Base-by-base conservation (phyloP, 2,329 filamentous ascomycete genomes). In the Aureobasidium mangrovei region DNA sequence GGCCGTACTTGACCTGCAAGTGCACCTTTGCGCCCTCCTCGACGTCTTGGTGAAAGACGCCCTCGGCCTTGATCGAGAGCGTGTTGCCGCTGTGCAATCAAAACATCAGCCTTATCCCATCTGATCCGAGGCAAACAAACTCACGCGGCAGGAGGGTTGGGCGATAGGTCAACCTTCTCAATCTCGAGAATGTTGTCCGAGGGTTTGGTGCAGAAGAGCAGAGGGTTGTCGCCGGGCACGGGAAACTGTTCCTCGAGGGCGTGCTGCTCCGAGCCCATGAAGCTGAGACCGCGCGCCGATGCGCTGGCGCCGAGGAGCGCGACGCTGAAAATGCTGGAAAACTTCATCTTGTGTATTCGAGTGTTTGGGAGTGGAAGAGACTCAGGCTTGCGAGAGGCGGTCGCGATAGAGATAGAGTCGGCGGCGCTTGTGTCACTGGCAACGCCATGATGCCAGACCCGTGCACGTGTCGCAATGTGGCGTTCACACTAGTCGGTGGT, bases 121-220 rank as follows among this genome's bases (percentile, higher is more conserved):
- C 4, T 18, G n/a, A 51, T 32, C 26, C 24, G 4, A 51, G 26
- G 3, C n/a, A n/a, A 4, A 7, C 2, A 8, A 27, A 59, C 63
- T 65, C 82, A 97, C 91, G 90, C 77, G 67, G 81, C 67, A 35
- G 93, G 93, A 57, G 91, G 93, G 71, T 96, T 97, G 10, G 93
- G 93, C 35, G 71, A 67, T 55, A 98, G 72, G 64, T 96, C 84
- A 55, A 97, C 89, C 44, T 80, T 80, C 60, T 90, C 76, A 64
- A 98, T 90, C 41, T 75, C 73, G 61, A 96, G 75, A 55, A 91
- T 79, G 68, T 96, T 83, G 49, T 81, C 69, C 46, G 72, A 70
- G 56, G 88, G 86, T 58, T 87, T 78, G 56, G 74, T 73, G 60
- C 93, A 98, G 72, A 86, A 88, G 65, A 82, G 75, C 57, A 98